Conservation (phyloP, 768 basidiomycete genomes). For the Tremella fuciformis region DNA sequence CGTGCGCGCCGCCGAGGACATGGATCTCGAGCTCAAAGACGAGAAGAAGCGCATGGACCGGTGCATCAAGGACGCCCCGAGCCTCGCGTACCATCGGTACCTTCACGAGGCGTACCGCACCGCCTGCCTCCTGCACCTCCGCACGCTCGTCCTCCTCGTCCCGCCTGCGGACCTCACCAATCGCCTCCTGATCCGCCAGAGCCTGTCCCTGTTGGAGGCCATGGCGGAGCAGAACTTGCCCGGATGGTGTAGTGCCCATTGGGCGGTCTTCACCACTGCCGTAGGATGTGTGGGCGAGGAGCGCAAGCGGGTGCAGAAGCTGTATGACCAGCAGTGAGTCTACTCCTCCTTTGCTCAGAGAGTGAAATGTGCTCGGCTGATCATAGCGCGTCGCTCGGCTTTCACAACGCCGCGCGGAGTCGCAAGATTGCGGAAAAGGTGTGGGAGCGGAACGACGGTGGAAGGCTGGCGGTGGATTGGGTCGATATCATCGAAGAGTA, state of each 20-base stretch:
- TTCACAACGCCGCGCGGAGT: constrained; percentile 30
- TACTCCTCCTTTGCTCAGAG: background rate
- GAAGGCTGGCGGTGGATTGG: constrained; percentile 37
- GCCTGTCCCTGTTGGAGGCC: constrained; percentile 35
- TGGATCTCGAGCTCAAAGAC: constrained; percentile 24
- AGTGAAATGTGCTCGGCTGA: background rate
- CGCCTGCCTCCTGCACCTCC: constrained; percentile 30
- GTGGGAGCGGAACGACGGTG: constrained; percentile 30
- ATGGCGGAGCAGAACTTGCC: constrained; percentile 35
- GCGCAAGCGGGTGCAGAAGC: constrained; percentile 16
- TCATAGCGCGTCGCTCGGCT: constrained; percentile 24
- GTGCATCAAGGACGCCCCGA: constrained; percentile 27
- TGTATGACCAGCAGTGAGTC: constrained; percentile 30
- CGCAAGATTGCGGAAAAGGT: constrained; percentile 36
- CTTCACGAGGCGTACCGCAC: constrained; percentile 42
- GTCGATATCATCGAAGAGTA: constrained; percentile 36
- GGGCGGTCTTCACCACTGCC: constrained; percentile 38
- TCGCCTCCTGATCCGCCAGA: constrained; percentile 32
- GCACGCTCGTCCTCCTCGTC: constrained; percentile 26
- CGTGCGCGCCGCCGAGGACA: constrained; percentile 20
- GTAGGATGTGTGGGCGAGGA: constrained; percentile 16
- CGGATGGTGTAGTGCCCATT: constrained; percentile 34
- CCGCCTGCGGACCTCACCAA: constrained; percentile 33
- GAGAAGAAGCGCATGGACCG: constrained; percentile 32
- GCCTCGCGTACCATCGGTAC: constrained; percentile 34